A percentile compares a stretch with the other conserved stretches of the same genome.
phyloP scores from a whole-genome alignment of 1,284 basidiomycete genomes.

The Cryptococcus sp. region DNA sequence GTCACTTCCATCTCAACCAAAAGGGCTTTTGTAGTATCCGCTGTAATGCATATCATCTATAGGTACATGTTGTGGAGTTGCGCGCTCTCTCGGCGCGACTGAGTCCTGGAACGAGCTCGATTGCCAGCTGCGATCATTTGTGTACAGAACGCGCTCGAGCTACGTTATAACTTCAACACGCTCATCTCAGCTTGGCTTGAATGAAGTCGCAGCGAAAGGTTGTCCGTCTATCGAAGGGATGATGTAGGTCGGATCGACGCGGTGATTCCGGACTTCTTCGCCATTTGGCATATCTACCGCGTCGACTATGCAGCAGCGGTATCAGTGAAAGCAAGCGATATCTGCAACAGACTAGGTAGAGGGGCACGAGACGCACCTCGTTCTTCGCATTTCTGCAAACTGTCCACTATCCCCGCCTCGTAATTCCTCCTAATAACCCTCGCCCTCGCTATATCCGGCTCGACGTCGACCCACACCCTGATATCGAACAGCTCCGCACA shows the following conservation, averaged over 20 bases:
- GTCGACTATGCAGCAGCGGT: constrained; percentile 1
- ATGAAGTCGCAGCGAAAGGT: not conserved
- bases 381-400: constrained; percentile 23
- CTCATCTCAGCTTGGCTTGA: not conserved
- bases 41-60: too few relatives aligned
- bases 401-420: constrained; percentile 37
- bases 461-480: constrained; percentile 73
- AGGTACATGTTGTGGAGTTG: too few relatives aligned
- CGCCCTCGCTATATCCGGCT: constrained; percentile 62
- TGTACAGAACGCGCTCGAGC: too few relatives aligned
- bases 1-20: too few relatives aligned
- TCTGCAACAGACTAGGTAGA: too few relatives aligned
- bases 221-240: constrained; percentile 10
- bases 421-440: constrained; percentile 63
- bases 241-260: constrained; percentile 12
- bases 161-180: too few relatives aligned
- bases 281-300: constrained; percentile 20
- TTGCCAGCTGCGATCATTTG: too few relatives aligned
- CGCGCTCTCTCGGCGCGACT: too few relatives aligned
- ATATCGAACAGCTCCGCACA: constrained; percentile 72
- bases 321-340: too few relatives aligned
- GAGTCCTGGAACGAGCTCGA: too few relatives aligned
- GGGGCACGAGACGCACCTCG: constrained; percentile 16
- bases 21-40: too few relatives aligned
- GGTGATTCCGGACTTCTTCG: constrained; percentile 10